Evolutionary conservation across 2,329 filamentous ascomycete genomes (phyloP).

Genomic region (Lachnellula hyalina): DNA sequence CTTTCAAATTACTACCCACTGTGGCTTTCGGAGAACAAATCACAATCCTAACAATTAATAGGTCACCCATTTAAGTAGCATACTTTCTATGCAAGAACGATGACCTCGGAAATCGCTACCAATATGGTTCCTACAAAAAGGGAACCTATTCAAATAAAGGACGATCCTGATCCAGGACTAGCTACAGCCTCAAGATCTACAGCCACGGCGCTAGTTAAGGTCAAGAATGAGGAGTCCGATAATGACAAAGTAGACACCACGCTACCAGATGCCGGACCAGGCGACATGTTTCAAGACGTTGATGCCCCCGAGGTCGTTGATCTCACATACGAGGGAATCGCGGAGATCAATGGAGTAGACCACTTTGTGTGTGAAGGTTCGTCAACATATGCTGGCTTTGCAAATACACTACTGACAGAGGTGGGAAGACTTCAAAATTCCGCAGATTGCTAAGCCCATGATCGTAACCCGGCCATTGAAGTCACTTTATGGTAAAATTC

Average conservation of each 20-base stretch:
- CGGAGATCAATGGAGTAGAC: conserved; percentile 20
- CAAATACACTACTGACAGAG: conserved; percentile 1
- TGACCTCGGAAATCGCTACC: not conserved
- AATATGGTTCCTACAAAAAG: not conserved
- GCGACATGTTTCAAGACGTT: conserved; percentile 27
- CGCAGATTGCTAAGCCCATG: conserved; percentile 23
- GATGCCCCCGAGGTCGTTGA: conserved; percentile 24
- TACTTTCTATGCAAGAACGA: not conserved
- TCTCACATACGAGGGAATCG: conserved; percentile 19
- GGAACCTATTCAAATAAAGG: conserved; percentile 1
- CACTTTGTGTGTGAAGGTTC: conserved; percentile 27
- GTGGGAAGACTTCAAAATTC: conserved; percentile 26
- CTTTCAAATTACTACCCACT: too few species aligned
- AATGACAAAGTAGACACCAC: conserved; percentile 14
- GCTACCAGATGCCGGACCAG: conserved; percentile 10
- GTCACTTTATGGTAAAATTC: conserved; percentile 20
- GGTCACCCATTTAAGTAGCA: not conserved
- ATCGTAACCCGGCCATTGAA: conserved; percentile 22
- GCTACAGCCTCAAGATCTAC: not conserved
- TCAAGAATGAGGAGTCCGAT: conserved; percentile 18
- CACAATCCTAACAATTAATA: not conserved
- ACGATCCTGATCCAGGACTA: not conserved
- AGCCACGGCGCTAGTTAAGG: not conserved
- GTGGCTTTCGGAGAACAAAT: not conserved
- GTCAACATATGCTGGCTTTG: not conserved